Percentiles rank a stretch among this genome's conserved stretches.
Conservation (phyloP, 2,329 filamentous ascomycete species). For the Albifimbria verrucaria region DNA sequence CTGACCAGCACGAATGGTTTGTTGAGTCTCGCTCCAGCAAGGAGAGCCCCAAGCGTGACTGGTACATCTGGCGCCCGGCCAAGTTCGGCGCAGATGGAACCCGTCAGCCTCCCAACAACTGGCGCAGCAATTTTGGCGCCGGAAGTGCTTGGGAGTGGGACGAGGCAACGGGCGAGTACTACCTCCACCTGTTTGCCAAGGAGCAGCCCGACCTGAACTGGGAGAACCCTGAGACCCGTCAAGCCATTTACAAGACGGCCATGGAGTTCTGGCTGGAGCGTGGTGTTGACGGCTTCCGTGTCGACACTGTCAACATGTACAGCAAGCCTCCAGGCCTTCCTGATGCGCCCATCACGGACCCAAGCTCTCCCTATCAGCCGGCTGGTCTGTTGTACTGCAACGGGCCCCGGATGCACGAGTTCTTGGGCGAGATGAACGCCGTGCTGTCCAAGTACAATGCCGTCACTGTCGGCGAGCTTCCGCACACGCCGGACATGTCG, state of each 20-base stretch:
- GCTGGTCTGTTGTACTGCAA: conserved; percentile 60
- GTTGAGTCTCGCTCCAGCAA: conserved; percentile 60
- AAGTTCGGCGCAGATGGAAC: conserved; percentile 53
- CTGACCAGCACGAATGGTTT: conserved; percentile 70
- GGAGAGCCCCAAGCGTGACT: conserved; percentile 63
- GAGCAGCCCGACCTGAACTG: conserved; percentile 86
- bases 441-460: conserved; percentile 59
- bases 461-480: conserved; percentile 70
- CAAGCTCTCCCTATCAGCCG: conserved; percentile 45
- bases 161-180: conserved; percentile 70
- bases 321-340: conserved; percentile 59
- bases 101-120: conserved; percentile 72
- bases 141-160: conserved; percentile 69
- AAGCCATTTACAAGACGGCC: conserved; percentile 66
- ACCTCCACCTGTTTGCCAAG: conserved; percentile 70
- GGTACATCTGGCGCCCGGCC: conserved; percentile 61
- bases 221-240: conserved; percentile 66
- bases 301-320: conserved; percentile 73
- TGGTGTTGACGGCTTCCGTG: conserved; percentile 70
- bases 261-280: conserved; percentile 78
- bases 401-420: conserved; percentile 67
- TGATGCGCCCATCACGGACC: conserved; percentile 53
- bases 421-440: conserved; percentile 61
- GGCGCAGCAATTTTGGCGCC: conserved; percentile 59
- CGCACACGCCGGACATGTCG: conserved; percentile 54